phyloP scores from a whole-genome alignment of 148 eudicot genomes.

The Spergularia bocconei region DNA sequence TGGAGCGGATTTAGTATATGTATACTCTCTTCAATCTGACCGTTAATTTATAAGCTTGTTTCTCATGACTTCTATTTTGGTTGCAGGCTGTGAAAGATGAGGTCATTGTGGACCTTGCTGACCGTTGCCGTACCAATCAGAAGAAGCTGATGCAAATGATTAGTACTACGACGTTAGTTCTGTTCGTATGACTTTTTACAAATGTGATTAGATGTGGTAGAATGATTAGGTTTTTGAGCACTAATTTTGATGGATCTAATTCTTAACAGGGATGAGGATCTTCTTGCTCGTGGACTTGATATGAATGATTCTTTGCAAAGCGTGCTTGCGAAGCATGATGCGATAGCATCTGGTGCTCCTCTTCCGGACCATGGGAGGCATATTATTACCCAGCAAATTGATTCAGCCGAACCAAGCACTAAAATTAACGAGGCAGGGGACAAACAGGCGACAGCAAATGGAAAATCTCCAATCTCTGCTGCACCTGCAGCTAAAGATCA shows the following conservation, averaged over 20 bases:
- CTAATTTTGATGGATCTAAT: slow-evolving; percentile 3
- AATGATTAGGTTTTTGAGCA: background rate
- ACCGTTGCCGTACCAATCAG: slow-evolving; percentile 81
- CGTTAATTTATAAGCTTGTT: background rate
- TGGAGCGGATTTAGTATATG: no score
- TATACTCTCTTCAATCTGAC: background rate
- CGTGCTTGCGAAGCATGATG: slow-evolving; percentile 79
- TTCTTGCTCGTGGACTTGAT: slow-evolving; percentile 81
- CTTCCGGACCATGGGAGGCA: slow-evolving; percentile 41
- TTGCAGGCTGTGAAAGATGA: slow-evolving; percentile 88
- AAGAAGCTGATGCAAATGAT: slow-evolving; percentile 86
- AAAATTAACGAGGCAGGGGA: slow-evolving; percentile 36
- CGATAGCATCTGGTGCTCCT: slow-evolving; percentile 77
- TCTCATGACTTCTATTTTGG: slow-evolving; percentile 1
- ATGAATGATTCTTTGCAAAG: slow-evolving; percentile 79
- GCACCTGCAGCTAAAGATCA: slow-evolving; percentile 25
- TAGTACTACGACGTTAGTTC: slow-evolving; percentile 59
- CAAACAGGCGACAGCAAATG: slow-evolving; percentile 26
- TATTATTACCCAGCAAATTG: slow-evolving; percentile 22
- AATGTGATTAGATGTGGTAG: background rate
- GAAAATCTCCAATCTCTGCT: slow-evolving; percentile 37
- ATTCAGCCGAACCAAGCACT: slow-evolving; percentile 23
- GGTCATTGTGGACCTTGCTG: slow-evolving; percentile 80
- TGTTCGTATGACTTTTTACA: background rate
- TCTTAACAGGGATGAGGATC: slow-evolving; percentile 72